Conservation (phyloP, 129 eudicot species). For the Ambrosia artemisiifolia region DNA sequence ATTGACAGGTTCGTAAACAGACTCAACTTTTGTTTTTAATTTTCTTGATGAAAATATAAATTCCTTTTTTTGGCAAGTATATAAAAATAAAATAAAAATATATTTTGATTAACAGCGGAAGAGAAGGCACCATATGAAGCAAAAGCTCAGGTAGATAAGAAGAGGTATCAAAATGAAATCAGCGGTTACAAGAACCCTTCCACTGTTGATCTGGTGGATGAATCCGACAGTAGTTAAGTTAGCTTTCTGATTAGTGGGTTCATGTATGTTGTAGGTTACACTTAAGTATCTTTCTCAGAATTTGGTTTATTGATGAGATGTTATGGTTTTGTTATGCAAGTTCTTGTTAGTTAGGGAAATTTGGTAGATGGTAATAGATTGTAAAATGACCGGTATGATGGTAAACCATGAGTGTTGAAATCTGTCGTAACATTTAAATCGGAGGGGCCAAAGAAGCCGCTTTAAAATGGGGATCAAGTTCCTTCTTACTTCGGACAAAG, state of each 20-base stretch:
- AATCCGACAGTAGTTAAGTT: conserved; percentile 60
- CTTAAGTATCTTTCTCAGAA: neutral
- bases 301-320: neutral
- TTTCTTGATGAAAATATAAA: neutral
- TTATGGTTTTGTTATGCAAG: too few species aligned
- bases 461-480: too few species aligned
- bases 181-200: conserved; percentile 69
- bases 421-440: too few species aligned
- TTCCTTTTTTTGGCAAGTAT: neutral
- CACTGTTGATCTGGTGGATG: conserved; percentile 52
- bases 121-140: conserved; percentile 84
- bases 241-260: neutral
- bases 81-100: neutral
- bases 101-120: conserved; percentile 42
- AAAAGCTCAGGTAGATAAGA: conserved; percentile 72
- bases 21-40: neutral
- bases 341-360: too few species aligned
- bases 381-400: too few species aligned
- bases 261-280: conserved; percentile 12
- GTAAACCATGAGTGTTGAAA: too few species aligned
- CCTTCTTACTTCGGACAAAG: too few species aligned
- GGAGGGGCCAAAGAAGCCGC: too few species aligned
- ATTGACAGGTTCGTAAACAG: conserved; percentile 54
- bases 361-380: too few species aligned
- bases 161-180: conserved; percentile 64